Conservation (phyloP, 352 stramenopile species). For the Globisporangium cylindrosporum region DNA sequence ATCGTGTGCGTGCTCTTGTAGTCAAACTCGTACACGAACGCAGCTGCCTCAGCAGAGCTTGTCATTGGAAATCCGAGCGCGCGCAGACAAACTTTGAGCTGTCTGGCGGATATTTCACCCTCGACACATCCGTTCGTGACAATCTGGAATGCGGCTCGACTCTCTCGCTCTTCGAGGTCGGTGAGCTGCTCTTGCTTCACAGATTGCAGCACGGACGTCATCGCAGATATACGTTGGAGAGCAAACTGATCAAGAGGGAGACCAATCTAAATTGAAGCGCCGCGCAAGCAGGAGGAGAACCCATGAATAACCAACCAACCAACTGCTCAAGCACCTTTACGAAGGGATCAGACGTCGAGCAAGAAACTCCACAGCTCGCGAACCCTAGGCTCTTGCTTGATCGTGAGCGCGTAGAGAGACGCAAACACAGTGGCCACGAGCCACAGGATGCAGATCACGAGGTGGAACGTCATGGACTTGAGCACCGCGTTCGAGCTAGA, state of each 20-base stretch:
- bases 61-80: slow-evolving; percentile 27
- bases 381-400: slow-evolving; percentile 36
- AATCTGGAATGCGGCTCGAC: slow-evolving; percentile 25
- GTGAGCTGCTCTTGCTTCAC: slow-evolving; percentile 26
- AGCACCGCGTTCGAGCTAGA: slow-evolving; percentile 18
- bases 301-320: no score
- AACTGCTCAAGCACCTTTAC: neutral
- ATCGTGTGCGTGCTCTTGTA: slow-evolving; percentile 31
- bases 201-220: slow-evolving; percentile 10
- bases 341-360: neutral
- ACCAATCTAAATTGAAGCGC: neutral
- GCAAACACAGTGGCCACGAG: slow-evolving; percentile 32
- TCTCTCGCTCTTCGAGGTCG: slow-evolving; percentile 25
- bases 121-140: slow-evolving; percentile 3
- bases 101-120: slow-evolving; percentile 22
- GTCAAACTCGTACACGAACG: slow-evolving; percentile 49
- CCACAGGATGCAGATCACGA: slow-evolving; percentile 47
- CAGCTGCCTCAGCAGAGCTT: slow-evolving; percentile 20
- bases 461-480: slow-evolving; percentile 35
- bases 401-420: slow-evolving; percentile 31
- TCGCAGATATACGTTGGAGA: neutral
- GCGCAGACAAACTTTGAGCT: slow-evolving; percentile 34
- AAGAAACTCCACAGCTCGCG: slow-evolving; percentile 14
- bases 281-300: neutral
- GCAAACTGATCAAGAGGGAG: neutral